Base-by-base conservation (phyloP, 495 filamentous ascomycete species). In the Parathielavia hyrcaniae region DNA sequence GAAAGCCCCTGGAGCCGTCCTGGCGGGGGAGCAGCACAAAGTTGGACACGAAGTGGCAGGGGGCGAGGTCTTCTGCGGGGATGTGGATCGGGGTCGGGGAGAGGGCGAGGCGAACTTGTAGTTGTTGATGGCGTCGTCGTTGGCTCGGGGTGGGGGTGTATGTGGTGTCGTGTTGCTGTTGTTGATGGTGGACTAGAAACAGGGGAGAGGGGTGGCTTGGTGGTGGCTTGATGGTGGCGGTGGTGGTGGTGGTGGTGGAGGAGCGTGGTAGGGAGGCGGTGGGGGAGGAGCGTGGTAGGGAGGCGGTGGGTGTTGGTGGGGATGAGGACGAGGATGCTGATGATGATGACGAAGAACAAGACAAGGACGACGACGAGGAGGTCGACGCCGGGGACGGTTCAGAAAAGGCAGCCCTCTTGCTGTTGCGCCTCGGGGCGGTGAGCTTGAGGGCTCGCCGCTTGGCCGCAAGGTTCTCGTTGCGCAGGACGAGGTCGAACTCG, bases 401-500 rank as follows among this genome's bases (percentile, higher is more conserved):
- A 30, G 26, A 2, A 30, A 30, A 13, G 22, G 17, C 17, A 9
- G 22, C 16, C 16, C n/a, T 41, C 17, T 41, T 57, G 43, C 44
- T 47, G 20, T 34, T 50, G 38, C 62, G 63, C 70, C 51, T 58
- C 50, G 12, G 57, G 48, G 45, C 69, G 62, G 53, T 70, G 19
- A 73, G 69, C 55, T 66, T 75, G 54, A 69, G 67, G 16, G 76
- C 78, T 53, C 79, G 73, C 47, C 77, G 75, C 48, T 81, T 81
- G 5, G 81, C 80, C 2, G 81, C 79, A 49, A 77, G 69, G n/a
- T 82, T 86, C 59, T 86, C 82, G 64, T 86, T 83, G 39, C 86
- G 78, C 48, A 87, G 78, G 50, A 87, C 75, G 13, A 89, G 67
- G 64, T 89, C 86, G 57, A 89, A 85, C 19, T 84, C 82, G 63